Percentiles rank a stretch among this genome's conserved stretches.
Evolutionary conservation across 2,329 filamentous ascomycete genomes (phyloP).

Genomic region (Cytospora chrysosperma): DNA sequence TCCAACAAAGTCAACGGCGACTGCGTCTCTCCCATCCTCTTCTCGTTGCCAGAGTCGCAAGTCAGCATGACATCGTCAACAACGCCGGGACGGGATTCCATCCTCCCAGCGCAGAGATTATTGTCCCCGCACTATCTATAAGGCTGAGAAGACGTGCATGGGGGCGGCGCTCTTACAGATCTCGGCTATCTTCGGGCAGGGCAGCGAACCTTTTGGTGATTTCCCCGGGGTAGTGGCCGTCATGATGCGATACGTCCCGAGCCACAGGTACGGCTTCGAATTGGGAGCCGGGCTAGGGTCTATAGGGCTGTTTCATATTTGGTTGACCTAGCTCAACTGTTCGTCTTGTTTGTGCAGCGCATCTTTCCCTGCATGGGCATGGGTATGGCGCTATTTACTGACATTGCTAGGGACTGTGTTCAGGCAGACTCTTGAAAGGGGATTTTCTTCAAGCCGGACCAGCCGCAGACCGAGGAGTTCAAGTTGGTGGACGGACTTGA

Average conservation of each 20-base stretch:
- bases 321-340: conserved; percentile 5
- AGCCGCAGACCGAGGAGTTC: conserved; percentile 1
- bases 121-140: conserved; percentile 43
- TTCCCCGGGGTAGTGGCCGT: conserved; percentile 39
- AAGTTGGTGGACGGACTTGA: not conserved
- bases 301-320: conserved; percentile 6
- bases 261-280: conserved; percentile 1
- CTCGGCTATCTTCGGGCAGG: conserved; percentile 47
- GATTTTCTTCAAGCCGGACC: not conserved
- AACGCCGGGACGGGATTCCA: conserved; percentile 43
- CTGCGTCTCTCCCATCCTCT: conserved; percentile 29
- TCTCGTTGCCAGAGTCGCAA: conserved; percentile 27
- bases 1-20: conserved; percentile 10
- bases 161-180: conserved; percentile 46
- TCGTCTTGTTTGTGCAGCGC: not conserved
- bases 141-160: conserved; percentile 37
- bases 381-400: not conserved
- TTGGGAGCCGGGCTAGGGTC: not conserved
- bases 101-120: conserved; percentile 36
- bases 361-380: conserved; percentile 53
- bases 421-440: conserved; percentile 3
- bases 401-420: not conserved
- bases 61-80: conserved; percentile 40
- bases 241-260: not conserved
- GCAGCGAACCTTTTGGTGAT: conserved; percentile 42